These are phyloP conservation scores for Musa acuminata DNA, from an alignment of 176 grass and related monocot species.

Conservation along the genomic window DNA sequence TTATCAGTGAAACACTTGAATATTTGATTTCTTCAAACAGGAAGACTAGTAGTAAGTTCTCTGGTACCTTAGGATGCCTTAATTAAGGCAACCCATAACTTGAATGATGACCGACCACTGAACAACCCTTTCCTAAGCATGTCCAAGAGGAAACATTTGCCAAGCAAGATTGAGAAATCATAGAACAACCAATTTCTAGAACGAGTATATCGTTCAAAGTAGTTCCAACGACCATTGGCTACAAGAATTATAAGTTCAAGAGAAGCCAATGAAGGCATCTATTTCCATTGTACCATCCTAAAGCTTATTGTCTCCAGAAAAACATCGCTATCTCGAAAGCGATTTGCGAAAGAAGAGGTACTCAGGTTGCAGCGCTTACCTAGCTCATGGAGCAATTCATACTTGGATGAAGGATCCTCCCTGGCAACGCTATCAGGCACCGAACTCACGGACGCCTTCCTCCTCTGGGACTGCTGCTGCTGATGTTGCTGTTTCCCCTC, in stretches of 20 bases:
- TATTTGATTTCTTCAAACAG: constrained; percentile 1
- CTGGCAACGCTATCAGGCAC: constrained; percentile 63
- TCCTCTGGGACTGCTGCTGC: constrained; percentile 40
- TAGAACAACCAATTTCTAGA: neutral
- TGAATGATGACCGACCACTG: no score
- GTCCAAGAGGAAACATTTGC: neutral
- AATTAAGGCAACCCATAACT: no score
- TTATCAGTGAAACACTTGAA: neutral
- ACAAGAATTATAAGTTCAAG: neutral
- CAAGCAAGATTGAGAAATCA: neutral
- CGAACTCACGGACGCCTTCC: constrained; percentile 72
- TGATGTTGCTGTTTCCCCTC: constrained; percentile 33
- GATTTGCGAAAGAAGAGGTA: neutral
- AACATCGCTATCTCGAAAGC: neutral
- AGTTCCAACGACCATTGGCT: neutral
- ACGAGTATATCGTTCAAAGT: neutral
- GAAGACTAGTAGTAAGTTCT: neutral
- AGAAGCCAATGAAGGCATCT: neutral
- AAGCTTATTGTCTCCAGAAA: neutral
- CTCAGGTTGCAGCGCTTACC: constrained; percentile 41
- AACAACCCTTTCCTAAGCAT: neutral
- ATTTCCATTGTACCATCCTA: neutral
- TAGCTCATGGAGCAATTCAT: constrained; percentile 94
- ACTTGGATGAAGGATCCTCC: constrained; percentile 92
- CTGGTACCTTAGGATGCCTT: neutral